Conservation (phyloP, 768 basidiomycete genomes). For the Rickenella mellea region DNA sequence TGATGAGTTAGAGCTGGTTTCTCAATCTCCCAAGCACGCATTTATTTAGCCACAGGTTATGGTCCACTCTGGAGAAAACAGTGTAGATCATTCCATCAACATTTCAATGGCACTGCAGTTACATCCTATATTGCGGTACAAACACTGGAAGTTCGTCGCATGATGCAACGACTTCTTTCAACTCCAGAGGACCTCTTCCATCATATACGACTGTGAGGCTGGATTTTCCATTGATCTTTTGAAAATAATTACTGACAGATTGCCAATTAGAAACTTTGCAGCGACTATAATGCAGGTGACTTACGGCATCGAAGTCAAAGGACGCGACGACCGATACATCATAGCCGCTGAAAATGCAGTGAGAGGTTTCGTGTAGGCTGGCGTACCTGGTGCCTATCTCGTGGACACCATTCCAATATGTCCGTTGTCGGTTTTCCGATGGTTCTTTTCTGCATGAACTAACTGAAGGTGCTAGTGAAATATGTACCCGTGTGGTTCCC, state of each 20-base stretch:
- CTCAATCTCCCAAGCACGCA: too few species aligned
- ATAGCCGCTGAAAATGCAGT: conserved; percentile 17
- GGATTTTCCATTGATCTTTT: neutral
- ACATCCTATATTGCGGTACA: conserved; percentile 21
- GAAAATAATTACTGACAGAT: conserved; percentile 4
- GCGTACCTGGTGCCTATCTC: conserved; percentile 4
- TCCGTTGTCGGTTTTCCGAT: neutral
- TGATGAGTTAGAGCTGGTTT: conserved; percentile 17
- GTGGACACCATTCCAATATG: conserved; percentile 8
- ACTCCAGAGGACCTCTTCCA: conserved; percentile 29
- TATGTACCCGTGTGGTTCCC: conserved; percentile 23
- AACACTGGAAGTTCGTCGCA: conserved; percentile 18
- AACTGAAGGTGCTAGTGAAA: conserved; percentile 1
- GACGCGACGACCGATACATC: conserved; percentile 27
- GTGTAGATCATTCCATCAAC: conserved; percentile 29
- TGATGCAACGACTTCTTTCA: conserved; percentile 23
- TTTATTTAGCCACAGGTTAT: too few species aligned
- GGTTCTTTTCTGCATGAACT: conserved; percentile 4
- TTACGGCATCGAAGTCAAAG: conserved; percentile 30
- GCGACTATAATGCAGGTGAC: conserved; percentile 27
- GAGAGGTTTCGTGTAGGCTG: conserved; percentile 5
- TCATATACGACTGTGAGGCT: conserved; percentile 27
- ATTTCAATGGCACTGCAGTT: conserved; percentile 27
- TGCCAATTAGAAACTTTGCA: conserved; percentile 15
- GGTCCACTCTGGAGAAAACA: too few species aligned